These are phyloP conservation scores for Obelidium mucronatum DNA, from an alignment of 192 early-diverging fungal species.

Conservation along the genomic window DNA sequence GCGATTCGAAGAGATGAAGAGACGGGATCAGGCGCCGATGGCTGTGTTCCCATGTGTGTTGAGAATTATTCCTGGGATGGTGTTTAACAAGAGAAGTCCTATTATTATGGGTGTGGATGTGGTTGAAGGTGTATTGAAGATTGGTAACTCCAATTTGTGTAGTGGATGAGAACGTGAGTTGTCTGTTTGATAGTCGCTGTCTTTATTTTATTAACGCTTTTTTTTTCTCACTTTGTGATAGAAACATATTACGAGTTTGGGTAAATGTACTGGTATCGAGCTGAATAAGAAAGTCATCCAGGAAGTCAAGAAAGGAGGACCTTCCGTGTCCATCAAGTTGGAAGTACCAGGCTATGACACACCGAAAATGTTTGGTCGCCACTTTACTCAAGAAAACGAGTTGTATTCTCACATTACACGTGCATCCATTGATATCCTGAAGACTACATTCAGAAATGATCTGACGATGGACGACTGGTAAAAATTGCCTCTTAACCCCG, in stretches of 20 bases:
- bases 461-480: constrained; percentile 89
- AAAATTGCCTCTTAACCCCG: not conserved
- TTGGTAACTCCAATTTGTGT: constrained; percentile 95
- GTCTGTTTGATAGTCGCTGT: not conserved
- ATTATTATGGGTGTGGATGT: constrained; percentile 97
- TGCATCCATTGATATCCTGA: constrained; percentile 92
- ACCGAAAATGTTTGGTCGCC: constrained; percentile 90
- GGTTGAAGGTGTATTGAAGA: constrained; percentile 85
- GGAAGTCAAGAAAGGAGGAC: constrained; percentile 80
- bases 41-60: constrained; percentile 98
- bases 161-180: constrained; percentile 64
- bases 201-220: constrained; percentile 6
- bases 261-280: constrained; percentile 92
- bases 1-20: constrained; percentile 84
- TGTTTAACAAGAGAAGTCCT: constrained; percentile 96
- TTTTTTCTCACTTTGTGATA: constrained; percentile 22
- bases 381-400: constrained; percentile 85
- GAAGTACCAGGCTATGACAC: constrained; percentile 85
- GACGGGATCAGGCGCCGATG: constrained; percentile 82
- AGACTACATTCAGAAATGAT: constrained; percentile 92
- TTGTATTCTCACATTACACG: constrained; percentile 84
- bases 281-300: constrained; percentile 88
- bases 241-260: constrained; percentile 75
- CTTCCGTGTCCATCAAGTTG: constrained; percentile 90
- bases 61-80: constrained; percentile 83